A percentile compares a stretch with the other conserved stretches of the same genome.
Conservation (phyloP, 805 yeast species). For the Kodamaea neixiangensis region DNA sequence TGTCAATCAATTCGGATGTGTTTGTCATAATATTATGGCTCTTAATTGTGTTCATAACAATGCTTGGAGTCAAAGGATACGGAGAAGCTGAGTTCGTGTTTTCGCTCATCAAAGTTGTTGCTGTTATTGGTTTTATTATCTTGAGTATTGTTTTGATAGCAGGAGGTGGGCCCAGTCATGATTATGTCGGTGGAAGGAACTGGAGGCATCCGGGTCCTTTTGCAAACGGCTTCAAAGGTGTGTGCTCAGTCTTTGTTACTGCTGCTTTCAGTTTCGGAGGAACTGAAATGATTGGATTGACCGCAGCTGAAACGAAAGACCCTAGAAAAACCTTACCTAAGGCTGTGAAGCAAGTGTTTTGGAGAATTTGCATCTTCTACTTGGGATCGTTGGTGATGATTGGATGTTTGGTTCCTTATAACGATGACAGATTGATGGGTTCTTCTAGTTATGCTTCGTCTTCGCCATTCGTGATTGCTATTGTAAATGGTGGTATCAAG, state of each 20-base stretch:
- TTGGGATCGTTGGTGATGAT: slow-evolving; percentile 51
- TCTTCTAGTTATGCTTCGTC: slow-evolving; percentile 56
- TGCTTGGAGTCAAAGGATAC: slow-evolving; percentile 54
- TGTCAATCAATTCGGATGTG: slow-evolving; percentile 53
- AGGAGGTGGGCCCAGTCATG: slow-evolving; percentile 58
- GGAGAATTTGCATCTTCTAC: slow-evolving; percentile 76
- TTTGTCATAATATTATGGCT: slow-evolving; percentile 59
- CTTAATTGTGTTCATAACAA: slow-evolving; percentile 47
- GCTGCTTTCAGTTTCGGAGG: slow-evolving; percentile 80
- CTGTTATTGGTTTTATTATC: slow-evolving; percentile 52
- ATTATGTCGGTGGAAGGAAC: slow-evolving; percentile 55
- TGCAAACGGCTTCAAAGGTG: slow-evolving; percentile 64
- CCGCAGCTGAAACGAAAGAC: slow-evolving; percentile 74
- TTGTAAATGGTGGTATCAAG: slow-evolving; percentile 61
- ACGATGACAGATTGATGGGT: slow-evolving; percentile 50
- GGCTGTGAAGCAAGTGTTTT: slow-evolving; percentile 78
- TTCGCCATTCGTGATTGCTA: slow-evolving; percentile 75
- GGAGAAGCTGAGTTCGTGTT: slow-evolving; percentile 60
- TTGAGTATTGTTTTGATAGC: slow-evolving; percentile 52
- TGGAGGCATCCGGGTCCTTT: slow-evolving; percentile 72
- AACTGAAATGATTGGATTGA: slow-evolving; percentile 69
- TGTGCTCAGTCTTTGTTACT: slow-evolving; percentile 67
- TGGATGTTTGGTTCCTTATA: slow-evolving; percentile 71
- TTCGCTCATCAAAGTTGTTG: slow-evolving; percentile 48
- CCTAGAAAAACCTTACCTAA: slow-evolving; percentile 67